phyloP scores from a whole-genome alignment of 2,329 filamentous ascomycete species.

The Pseudogymnoascus sp. region DNA sequence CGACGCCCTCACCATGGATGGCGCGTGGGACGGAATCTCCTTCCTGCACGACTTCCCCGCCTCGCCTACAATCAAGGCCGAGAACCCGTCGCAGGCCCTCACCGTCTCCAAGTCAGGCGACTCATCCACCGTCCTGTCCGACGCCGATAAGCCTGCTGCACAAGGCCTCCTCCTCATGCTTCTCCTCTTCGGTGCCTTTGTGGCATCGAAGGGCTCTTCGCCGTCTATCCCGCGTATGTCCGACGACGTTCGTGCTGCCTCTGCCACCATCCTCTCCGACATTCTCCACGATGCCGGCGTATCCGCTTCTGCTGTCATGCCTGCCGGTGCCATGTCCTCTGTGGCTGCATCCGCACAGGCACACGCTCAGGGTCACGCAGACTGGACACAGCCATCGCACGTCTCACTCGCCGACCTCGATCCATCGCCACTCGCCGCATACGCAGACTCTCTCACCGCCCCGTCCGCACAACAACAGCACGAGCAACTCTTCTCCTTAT shows the following conservation, averaged over 20 bases:
- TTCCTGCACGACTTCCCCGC: constrained; percentile 65
- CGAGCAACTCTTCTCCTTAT: constrained; percentile 80
- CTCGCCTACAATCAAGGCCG: constrained; percentile 53
- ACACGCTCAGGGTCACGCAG: background rate
- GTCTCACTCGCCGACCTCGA: constrained; percentile 51
- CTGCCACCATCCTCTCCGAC: constrained; percentile 67
- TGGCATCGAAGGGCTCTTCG: constrained; percentile 75
- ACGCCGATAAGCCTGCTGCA: constrained; percentile 56
- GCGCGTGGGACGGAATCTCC: constrained; percentile 72
- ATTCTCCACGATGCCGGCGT: constrained; percentile 75
- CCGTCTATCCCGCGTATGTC: constrained; percentile 68
- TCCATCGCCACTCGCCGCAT: background rate
- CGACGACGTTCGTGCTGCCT: constrained; percentile 71
- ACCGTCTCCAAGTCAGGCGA: constrained; percentile 47
- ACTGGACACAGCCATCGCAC: constrained; percentile 27
- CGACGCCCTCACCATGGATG: constrained; percentile 73
- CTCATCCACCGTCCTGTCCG: constrained; percentile 34
- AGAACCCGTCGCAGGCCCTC: constrained; percentile 37
- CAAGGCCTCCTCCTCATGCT: constrained; percentile 89
- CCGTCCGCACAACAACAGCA: constrained; percentile 78
- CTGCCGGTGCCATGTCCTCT: constrained; percentile 38
- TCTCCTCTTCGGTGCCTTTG: constrained; percentile 90
- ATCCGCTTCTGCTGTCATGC: constrained; percentile 33
- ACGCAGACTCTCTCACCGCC: constrained; percentile 56
- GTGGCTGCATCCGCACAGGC: constrained; percentile 21